Conservation (phyloP, 1,284 basidiomycete species). For the Quambalaria eucalypti region DNA sequence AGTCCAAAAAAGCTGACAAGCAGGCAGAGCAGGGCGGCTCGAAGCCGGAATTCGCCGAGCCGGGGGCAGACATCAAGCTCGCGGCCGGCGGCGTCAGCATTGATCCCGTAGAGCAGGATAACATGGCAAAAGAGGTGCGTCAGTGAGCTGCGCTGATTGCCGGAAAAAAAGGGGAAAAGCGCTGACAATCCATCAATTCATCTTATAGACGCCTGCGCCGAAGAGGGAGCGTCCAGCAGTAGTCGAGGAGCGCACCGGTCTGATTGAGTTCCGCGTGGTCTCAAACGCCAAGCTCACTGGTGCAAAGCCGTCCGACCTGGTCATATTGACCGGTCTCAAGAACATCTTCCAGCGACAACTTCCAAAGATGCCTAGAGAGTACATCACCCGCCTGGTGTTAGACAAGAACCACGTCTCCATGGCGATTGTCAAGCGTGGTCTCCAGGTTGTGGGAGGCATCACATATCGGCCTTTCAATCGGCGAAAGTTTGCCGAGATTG, state of each 20-base stretch:
- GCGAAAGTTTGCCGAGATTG: constrained; percentile 92
- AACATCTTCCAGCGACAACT: constrained; percentile 95
- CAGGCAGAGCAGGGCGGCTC: constrained; percentile 1
- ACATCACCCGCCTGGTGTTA: constrained; percentile 90
- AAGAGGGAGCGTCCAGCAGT: constrained; percentile 56
- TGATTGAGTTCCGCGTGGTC: constrained; percentile 78
- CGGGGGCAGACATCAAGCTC: constrained; percentile 20
- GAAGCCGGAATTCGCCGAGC: constrained; percentile 13
- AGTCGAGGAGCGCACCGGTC: constrained; percentile 68
- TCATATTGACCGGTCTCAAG: constrained; percentile 87
- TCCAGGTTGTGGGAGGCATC: constrained; percentile 94
- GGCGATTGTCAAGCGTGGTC: constrained; percentile 89
- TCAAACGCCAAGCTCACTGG: constrained; percentile 68
- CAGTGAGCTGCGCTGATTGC: neutral
- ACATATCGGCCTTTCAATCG: constrained; percentile 94
- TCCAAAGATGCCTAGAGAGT: constrained; percentile 98
- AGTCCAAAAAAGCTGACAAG: neutral
- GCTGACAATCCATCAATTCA: constrained; percentile 7
- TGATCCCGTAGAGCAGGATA: constrained; percentile 1
- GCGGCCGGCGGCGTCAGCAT: constrained; percentile 14
- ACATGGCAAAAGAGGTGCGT: neutral
- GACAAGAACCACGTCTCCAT: constrained; percentile 83
- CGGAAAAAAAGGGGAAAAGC: neutral
- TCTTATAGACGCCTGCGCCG: constrained; percentile 16
- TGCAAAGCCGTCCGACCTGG: constrained; percentile 48